Base-by-base conservation (phyloP, 306 rosid species). In the Datisca glomerata region DNA sequence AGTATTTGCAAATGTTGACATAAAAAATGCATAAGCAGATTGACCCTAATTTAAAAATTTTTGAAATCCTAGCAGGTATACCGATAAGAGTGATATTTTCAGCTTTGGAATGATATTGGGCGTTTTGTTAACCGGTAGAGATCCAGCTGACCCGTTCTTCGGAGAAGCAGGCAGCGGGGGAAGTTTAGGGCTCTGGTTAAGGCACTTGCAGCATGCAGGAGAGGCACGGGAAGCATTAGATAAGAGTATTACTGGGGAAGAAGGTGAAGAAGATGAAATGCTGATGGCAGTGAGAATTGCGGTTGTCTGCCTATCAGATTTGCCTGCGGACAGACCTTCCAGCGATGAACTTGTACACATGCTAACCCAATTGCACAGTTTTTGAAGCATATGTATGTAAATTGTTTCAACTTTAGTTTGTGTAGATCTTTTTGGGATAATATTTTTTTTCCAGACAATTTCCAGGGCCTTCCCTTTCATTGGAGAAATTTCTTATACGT, bases 291-390 rank as follows among this genome's bases (percentile, higher is more conserved):
- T 89, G 57, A 71, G 91, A 59, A 85, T 89, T 21, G 93, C 95
- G 14, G 84, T 92, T 1, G 98, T 80, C 1, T 89, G 98, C 67
- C 59, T 89, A 10, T 89, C 98, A 14, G 95, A 84, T 57, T 56
- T 53, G 77, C 86, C 98, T 38, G 79, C 86, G 3, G 91, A 89
- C 14, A 67, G 98, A 43, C 98, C 98, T 53, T 89, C 95, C 2
- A 89, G 98, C 57, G 98, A 89, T 44, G 98, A 89, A 47, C 94
- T 89, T 59, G 98, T 84, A 63, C 98, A 84, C 76, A 70, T 89
- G 93, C 81, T 89, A 63, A 89, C 98, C 58, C 98, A 89, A 67
- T 64, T 89, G 67, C 80, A 89, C 79, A 89, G 98, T 59, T 89
- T 89, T 65, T 89, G 69, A 76, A 58, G 17, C 22, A 17, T 11